These are phyloP conservation scores for Apiotrichum akiyoshidainum DNA, from an alignment of 1,284 basidiomycete species.

Conservation along the genomic window DNA sequence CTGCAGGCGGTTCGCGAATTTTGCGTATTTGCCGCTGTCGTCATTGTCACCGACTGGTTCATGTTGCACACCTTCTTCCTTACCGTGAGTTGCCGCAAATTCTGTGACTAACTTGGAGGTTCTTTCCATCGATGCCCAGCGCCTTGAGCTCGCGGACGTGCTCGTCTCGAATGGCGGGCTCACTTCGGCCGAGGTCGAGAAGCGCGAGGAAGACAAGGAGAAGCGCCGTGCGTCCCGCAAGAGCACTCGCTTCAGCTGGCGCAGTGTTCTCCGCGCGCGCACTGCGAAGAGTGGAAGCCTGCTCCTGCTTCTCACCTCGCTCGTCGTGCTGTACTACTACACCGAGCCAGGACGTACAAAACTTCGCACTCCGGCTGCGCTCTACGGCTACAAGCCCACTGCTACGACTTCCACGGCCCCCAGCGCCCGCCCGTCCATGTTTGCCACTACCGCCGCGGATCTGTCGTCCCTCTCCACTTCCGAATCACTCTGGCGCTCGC, in stretches of 20 bases:
- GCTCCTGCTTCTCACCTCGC: constrained; percentile 55
- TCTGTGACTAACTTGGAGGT: constrained; percentile 34
- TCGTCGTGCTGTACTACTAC: constrained; percentile 48
- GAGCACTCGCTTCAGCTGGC: constrained; percentile 20
- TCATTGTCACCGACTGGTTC: constrained; percentile 91
- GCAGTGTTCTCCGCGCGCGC: constrained; percentile 62
- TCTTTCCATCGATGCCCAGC: constrained; percentile 57
- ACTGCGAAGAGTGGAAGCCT: constrained; percentile 76
- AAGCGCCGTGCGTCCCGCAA: constrained; percentile 5
- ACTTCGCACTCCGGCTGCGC: constrained; percentile 28
- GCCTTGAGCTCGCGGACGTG: constrained; percentile 54
- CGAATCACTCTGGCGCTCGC: constrained; percentile 65
- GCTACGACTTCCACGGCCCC: constrained; percentile 13
- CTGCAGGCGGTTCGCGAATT: constrained; percentile 85
- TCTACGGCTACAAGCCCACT: constrained; percentile 44
- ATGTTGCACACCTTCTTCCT: constrained; percentile 59
- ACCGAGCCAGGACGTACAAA: constrained; percentile 34
- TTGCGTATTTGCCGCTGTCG: constrained; percentile 88
- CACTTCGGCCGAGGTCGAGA: constrained; percentile 12
- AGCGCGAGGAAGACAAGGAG: constrained; percentile 15
- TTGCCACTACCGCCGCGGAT: constrained; percentile 13
- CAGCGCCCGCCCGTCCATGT: constrained; percentile 18
- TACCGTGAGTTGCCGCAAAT: constrained; percentile 41
- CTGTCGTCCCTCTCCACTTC: constrained; percentile 33
- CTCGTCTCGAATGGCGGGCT: constrained; percentile 26